These are phyloP conservation scores for Arthrobotrys sinensis DNA, from an alignment of 2,329 filamentous ascomycete species.

Conservation along the genomic window DNA sequence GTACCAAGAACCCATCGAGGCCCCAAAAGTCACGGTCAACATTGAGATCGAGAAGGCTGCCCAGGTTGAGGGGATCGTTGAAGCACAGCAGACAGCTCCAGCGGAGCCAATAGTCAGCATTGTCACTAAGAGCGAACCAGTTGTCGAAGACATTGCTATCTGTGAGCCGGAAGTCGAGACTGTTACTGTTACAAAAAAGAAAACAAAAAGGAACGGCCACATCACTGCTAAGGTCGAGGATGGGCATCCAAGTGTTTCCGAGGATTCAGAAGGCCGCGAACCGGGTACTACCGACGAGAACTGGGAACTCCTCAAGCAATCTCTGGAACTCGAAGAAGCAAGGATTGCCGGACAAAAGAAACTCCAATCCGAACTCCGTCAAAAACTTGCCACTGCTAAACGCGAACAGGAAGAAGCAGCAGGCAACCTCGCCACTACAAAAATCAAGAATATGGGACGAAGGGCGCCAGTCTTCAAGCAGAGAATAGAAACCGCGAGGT, in stretches of 20 bases:
- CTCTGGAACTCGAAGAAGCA: conserved; percentile 8
- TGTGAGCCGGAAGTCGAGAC: background rate
- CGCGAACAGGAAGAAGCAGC: conserved; percentile 67
- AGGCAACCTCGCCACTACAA: conserved; percentile 65
- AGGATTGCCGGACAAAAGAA: conserved; percentile 61
- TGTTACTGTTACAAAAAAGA: background rate
- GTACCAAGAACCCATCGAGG: conserved; percentile 18
- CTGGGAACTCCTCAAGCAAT: conserved; percentile 68
- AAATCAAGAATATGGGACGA: conserved; percentile 32
- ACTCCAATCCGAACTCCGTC: conserved; percentile 72
- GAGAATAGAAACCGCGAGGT: background rate
- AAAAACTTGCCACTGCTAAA: conserved; percentile 65
- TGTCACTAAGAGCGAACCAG: background rate
- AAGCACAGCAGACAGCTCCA: background rate
- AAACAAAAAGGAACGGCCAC: background rate
- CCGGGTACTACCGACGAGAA: conserved; percentile 74
- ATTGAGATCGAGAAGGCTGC: conserved; percentile 2
- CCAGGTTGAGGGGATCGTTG: background rate
- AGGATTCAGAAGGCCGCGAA: conserved; percentile 69
- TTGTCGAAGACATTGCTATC: background rate
- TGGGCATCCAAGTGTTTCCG: background rate
- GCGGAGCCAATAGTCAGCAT: background rate
- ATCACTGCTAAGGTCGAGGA: background rate
- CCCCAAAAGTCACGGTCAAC: conserved; percentile 34
- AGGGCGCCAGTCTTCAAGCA: conserved; percentile 3